phyloP scores from a whole-genome alignment of 805 yeast species.

The Dipodascopsis tothii region DNA sequence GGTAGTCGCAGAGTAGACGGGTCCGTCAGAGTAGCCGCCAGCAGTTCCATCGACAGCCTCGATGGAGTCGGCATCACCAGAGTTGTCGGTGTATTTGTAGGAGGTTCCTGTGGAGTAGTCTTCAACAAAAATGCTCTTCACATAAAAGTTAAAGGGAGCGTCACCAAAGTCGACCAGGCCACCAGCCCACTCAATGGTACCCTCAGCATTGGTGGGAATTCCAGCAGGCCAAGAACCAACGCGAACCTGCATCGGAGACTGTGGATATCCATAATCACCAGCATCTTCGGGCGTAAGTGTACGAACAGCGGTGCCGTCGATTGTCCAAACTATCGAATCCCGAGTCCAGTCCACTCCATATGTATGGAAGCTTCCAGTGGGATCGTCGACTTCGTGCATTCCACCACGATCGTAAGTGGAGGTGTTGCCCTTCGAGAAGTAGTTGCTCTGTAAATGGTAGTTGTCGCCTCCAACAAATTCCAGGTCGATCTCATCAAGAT shows the following conservation, averaged over 20 bases:
- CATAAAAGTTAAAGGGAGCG: slow-evolving; percentile 55
- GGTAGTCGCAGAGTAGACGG: slow-evolving; percentile 30
- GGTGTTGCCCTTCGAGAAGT: slow-evolving; percentile 72
- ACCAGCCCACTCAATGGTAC: slow-evolving; percentile 71
- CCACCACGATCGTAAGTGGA: slow-evolving; percentile 73
- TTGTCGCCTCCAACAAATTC: slow-evolving; percentile 83
- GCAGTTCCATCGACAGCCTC: slow-evolving; percentile 41
- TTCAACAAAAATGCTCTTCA: slow-evolving; percentile 52
- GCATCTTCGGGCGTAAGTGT: slow-evolving; percentile 41
- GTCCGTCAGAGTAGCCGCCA: slow-evolving; percentile 45
- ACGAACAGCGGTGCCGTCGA: slow-evolving; percentile 66
- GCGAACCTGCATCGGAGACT: slow-evolving; percentile 77
- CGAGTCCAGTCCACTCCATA: slow-evolving; percentile 82
- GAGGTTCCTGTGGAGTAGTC: slow-evolving; percentile 45
- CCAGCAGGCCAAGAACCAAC: slow-evolving; percentile 50
- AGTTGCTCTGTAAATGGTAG: slow-evolving; percentile 62
- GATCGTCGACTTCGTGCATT: slow-evolving; percentile 52
- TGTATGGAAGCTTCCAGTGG: slow-evolving; percentile 57
- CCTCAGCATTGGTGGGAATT: slow-evolving; percentile 42
- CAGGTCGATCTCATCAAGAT: slow-evolving; percentile 79
- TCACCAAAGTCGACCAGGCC: slow-evolving; percentile 57
- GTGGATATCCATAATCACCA: slow-evolving; percentile 67
- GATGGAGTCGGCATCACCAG: slow-evolving; percentile 38
- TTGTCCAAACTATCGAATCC: slow-evolving; percentile 56
- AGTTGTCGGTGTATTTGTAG: slow-evolving; percentile 37